phyloP scores from a whole-genome alignment of 306 rosid genomes.

The Hippophae tibetana region DNA sequence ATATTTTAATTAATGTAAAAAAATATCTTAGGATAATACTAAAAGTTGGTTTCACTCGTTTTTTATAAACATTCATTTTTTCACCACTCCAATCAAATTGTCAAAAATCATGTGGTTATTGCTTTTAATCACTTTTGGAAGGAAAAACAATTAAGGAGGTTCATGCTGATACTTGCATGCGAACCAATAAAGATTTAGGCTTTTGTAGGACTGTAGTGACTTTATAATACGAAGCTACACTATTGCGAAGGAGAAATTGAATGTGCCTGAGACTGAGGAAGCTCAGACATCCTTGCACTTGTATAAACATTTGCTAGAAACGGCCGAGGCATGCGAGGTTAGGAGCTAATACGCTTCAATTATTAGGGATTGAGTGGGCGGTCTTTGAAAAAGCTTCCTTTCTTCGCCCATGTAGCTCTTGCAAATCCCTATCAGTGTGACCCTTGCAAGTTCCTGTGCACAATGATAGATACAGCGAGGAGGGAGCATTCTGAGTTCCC shows the following conservation, averaged over 20 bases:
- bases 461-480: constrained; percentile 71
- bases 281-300: constrained; percentile 30
- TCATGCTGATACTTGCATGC: background rate
- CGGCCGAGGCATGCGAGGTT: constrained; percentile 93
- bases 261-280: constrained; percentile 30
- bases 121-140: too few species aligned
- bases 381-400: constrained; percentile 87
- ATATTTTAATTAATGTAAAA: too few species aligned
- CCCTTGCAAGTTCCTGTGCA: constrained; percentile 53
- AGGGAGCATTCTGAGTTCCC: constrained; percentile 82
- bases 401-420: constrained; percentile 72
- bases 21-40: too few species aligned
- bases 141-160: background rate
- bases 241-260: constrained; percentile 52
- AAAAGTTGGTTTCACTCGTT: background rate
- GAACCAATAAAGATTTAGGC: constrained; percentile 17
- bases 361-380: constrained; percentile 82
- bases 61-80: background rate
- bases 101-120: too few species aligned
- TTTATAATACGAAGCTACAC: constrained; percentile 45
- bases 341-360: constrained; percentile 12
- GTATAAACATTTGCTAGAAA: constrained; percentile 51
- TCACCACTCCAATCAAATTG: too few species aligned
- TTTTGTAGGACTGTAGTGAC: constrained; percentile 43
- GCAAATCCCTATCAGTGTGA: constrained; percentile 55